Base-by-base conservation (phyloP, 805 yeast species). In the Wickerhamomyces silvicola region DNA sequence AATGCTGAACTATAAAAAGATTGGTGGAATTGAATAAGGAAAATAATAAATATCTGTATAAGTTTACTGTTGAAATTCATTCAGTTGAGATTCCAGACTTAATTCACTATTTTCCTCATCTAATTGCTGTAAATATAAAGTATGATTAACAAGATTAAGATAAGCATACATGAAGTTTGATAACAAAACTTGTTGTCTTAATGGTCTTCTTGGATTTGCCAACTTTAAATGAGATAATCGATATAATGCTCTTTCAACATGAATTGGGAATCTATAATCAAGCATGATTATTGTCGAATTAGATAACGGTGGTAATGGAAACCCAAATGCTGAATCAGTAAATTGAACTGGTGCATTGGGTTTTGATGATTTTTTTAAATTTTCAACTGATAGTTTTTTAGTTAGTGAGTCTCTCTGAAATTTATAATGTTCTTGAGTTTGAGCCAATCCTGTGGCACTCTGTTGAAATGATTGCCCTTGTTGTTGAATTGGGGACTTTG, bases 151-250 rank as follows among this genome's bases (percentile, higher is more conserved):
- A 57, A 92, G 66, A 52, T 92, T 90, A 65, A 92, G 70, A 58
- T 92, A 92, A 1, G 97, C 90, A 54, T 92, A 92, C 98, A 92
- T 92, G 72, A 92, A 92, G 56, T 92, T 92, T 37, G 96, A 85
- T 42, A 92, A 61, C 30, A 92, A 57, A 2, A 92, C 98, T 55
- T 92, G 98, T 55, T 92, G 97, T 23, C 87, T 70, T 40, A 92
- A 62, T 18, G 94, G 92, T 37, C 97, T 66, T 52, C 86, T 82
- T 1, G 97, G 90, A 57, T 92, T 94, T 17, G 97, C 95, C 42
- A 92, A 67, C 56, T 92, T 92, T 54, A 92, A 63, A 58, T 92
- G 98, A 32, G 95, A 83, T 35, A 92, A 66, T 35, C 98, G 66
- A 57, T 92, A 92, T 31, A 92, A 83, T 0, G 98, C 98, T 24